Evolutionary conservation across 2,329 filamentous ascomycete species (phyloP).

Genomic region (Diaporthe citri): DNA sequence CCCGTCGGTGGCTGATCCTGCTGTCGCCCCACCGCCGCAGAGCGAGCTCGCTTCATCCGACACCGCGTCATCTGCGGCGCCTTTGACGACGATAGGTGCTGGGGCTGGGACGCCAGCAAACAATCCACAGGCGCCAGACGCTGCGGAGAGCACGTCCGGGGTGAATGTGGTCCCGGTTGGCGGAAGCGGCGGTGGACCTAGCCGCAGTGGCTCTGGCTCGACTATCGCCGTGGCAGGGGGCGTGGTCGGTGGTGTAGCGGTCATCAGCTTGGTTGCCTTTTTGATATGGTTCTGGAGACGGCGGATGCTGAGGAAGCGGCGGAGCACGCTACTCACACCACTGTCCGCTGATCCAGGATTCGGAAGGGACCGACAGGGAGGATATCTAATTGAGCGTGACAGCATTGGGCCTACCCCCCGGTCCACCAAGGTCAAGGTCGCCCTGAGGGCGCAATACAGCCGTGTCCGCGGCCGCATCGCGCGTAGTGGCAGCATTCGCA

Average conservation of each 20-base stretch:
- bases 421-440: slow-evolving; percentile 55
- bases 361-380: slow-evolving; percentile 47
- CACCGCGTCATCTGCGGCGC: slow-evolving; percentile 27
- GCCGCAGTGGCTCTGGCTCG: slow-evolving; percentile 47
- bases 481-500: slow-evolving; percentile 37
- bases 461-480: slow-evolving; percentile 51
- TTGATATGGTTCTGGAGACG: slow-evolving; percentile 65
- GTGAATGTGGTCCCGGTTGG: slow-evolving; percentile 43
- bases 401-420: slow-evolving; percentile 64
- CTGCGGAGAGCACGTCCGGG: slow-evolving; percentile 34
- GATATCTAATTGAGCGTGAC: slow-evolving; percentile 58
- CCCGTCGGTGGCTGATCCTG: slow-evolving; percentile 18
- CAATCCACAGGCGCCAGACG: slow-evolving; percentile 5
- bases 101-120: slow-evolving; percentile 39
- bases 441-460: slow-evolving; percentile 53
- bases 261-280: slow-evolving; percentile 60
- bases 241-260: slow-evolving; percentile 62
- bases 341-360: slow-evolving; percentile 52
- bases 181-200: slow-evolving; percentile 32
- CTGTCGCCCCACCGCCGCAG: slow-evolving; percentile 10
- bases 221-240: slow-evolving; percentile 64
- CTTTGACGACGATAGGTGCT: slow-evolving; percentile 40
- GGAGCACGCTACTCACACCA: slow-evolving; percentile 64
- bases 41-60: slow-evolving; percentile 28
- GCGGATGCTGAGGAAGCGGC: slow-evolving; percentile 55